These are phyloP conservation scores for Articulospora tetracladia DNA, from an alignment of 495 filamentous ascomycete species.

Conservation along the genomic window DNA sequence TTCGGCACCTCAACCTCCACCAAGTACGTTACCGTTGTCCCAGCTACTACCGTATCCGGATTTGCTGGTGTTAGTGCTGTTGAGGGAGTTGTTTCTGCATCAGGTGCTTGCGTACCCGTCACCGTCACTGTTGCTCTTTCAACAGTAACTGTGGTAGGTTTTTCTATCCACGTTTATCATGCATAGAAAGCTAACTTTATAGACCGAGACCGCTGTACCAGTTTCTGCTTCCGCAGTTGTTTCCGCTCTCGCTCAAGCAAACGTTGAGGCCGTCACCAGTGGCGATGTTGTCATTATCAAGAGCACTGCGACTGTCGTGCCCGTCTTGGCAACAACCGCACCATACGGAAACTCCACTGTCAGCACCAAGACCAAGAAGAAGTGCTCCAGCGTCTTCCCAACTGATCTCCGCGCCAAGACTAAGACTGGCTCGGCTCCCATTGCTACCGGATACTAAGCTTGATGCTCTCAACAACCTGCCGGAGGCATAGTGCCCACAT, in stretches of 20 bases:
- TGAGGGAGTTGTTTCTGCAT: slow-evolving; percentile 8
- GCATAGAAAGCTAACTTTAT: slow-evolving; percentile 11
- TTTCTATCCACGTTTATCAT: slow-evolving; percentile 4
- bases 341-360: slow-evolving; percentile 37
- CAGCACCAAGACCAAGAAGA: slow-evolving; percentile 26
- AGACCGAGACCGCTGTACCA: slow-evolving; percentile 23
- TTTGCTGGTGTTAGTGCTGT: slow-evolving; percentile 22
- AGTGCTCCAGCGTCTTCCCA: slow-evolving; percentile 28
- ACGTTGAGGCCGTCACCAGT: slow-evolving; percentile 6
- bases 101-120: slow-evolving; percentile 19
- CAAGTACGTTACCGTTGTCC: slow-evolving; percentile 22
- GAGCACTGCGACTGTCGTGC: slow-evolving; percentile 24
- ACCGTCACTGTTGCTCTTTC: slow-evolving; percentile 36
- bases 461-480: not conserved
- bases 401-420: slow-evolving; percentile 36
- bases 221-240: slow-evolving; percentile 11
- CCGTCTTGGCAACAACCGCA: slow-evolving; percentile 20
- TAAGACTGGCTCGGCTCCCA: not conserved
- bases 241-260: slow-evolving; percentile 3
- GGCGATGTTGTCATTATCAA: slow-evolving; percentile 13
- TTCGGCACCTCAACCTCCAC: slow-evolving; percentile 24
- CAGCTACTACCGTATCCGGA: slow-evolving; percentile 14
- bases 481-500: not conserved
- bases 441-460: slow-evolving; percentile 10
- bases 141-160: slow-evolving; percentile 42